A percentile compares a stretch with the other conserved stretches of the same genome.
phyloP scores from a whole-genome alignment of 495 filamentous ascomycete genomes.

The Daldinia concentrica region DNA sequence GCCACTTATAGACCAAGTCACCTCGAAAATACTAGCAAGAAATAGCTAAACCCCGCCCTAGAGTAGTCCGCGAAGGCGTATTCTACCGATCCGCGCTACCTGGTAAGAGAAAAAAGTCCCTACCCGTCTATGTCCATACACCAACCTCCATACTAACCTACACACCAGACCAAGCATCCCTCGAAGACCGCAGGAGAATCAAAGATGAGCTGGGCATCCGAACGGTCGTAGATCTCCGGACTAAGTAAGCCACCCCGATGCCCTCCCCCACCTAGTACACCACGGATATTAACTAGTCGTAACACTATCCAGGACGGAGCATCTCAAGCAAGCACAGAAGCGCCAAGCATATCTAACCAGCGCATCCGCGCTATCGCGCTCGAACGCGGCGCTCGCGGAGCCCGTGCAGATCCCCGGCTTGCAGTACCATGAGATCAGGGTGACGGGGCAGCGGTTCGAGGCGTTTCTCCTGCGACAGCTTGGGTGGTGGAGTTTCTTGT shows the following conservation, averaged over 20 bases:
- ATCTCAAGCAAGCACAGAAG: too few relatives aligned
- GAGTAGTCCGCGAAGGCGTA: slow-evolving; percentile 72
- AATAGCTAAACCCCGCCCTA: too few relatives aligned
- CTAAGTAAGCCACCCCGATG: slow-evolving; percentile 60
- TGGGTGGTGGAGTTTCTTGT: slow-evolving; percentile 73
- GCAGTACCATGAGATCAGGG: slow-evolving; percentile 68
- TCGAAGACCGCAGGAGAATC: slow-evolving; percentile 67
- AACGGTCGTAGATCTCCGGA: slow-evolving; percentile 80
- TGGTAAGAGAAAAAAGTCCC: slow-evolving; percentile 53
- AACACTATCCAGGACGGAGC: slow-evolving; percentile 68
- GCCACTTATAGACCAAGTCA: slow-evolving; percentile 13
- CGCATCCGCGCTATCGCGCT: too few relatives aligned
- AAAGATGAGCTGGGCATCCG: slow-evolving; percentile 69
- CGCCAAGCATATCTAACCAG: too few relatives aligned
- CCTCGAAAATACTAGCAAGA: neutral
- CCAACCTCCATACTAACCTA: neutral
- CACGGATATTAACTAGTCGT: neutral
- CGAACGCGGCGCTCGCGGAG: too few relatives aligned
- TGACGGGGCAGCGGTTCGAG: slow-evolving; percentile 79
- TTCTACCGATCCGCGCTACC: slow-evolving; percentile 78
- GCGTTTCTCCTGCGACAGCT: slow-evolving; percentile 71
- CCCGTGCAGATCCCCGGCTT: slow-evolving; percentile 65
- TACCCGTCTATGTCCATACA: too few relatives aligned
- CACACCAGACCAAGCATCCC: slow-evolving; percentile 71
- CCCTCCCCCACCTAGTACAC: too few relatives aligned